Conservation (phyloP, 768 basidiomycete genomes). For the Termitomyces sp. region DNA sequence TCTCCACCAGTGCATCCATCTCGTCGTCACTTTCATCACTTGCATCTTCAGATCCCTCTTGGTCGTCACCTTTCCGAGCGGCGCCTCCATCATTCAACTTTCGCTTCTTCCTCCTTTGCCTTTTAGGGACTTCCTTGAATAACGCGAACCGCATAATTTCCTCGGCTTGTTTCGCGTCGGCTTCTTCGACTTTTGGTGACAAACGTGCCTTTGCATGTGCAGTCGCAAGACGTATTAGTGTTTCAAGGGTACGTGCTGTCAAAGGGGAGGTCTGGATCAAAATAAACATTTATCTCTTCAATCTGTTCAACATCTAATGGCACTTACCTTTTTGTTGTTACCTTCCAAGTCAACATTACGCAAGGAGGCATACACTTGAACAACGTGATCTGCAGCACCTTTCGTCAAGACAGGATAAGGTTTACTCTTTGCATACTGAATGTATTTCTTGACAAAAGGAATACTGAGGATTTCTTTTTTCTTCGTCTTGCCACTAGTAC, state of each 20-base stretch:
- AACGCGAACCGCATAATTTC: slow-evolving; percentile 95
- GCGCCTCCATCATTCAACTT: slow-evolving; percentile 74
- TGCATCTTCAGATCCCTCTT: slow-evolving; percentile 52
- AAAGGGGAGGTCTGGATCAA: slow-evolving; percentile 83
- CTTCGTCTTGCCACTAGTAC: slow-evolving; percentile 54
- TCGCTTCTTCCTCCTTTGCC: slow-evolving; percentile 78
- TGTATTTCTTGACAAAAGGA: slow-evolving; percentile 95
- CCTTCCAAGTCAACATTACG: slow-evolving; percentile 91
- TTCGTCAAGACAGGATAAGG: slow-evolving; percentile 83
- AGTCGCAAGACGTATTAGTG: slow-evolving; percentile 94
- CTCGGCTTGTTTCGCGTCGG: slow-evolving; percentile 88
- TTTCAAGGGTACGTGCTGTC: slow-evolving; percentile 98
- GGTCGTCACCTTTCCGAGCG: slow-evolving; percentile 42
- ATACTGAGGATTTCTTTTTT: slow-evolving; percentile 87
- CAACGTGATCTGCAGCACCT: slow-evolving; percentile 92
- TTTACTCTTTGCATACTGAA: slow-evolving; percentile 94
- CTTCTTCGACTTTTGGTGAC: slow-evolving; percentile 77
- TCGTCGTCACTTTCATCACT: slow-evolving; percentile 50
- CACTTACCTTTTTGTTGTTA: slow-evolving; percentile 76
- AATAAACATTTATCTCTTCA: slow-evolving; percentile 12
- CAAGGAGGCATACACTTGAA: slow-evolving; percentile 86
- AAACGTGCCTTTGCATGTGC: slow-evolving; percentile 97
- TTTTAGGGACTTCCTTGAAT: slow-evolving; percentile 94
- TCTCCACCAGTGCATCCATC: slow-evolving; percentile 34
- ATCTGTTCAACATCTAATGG: slow-evolving; percentile 6